Evolutionary conservation across 2,329 filamentous ascomycete genomes (phyloP), one percentile per base, ranked within the genome.

Genomic region (Tothia fuscella): DNA sequence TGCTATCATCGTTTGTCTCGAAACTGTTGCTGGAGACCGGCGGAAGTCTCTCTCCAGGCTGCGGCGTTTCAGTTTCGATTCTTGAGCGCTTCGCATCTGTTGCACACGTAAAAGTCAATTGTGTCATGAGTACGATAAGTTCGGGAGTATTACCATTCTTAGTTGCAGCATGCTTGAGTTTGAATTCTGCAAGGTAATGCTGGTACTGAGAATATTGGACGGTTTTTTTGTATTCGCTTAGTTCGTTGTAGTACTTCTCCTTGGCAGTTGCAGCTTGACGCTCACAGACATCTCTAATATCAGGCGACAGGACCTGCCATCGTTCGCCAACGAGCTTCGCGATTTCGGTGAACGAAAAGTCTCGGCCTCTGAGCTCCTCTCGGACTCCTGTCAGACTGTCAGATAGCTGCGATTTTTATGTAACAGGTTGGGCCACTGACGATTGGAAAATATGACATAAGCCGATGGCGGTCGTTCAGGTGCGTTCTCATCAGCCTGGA

Each of bases 381-480:
- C 84, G 75, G 61, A 86, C 81, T 60, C 82, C 79, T 83, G 49
- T 1, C 25, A n/a, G 32, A 30, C 10, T 2, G 6, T 3, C 26
- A 60, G 21, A 33, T 13, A 17, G 19, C 19, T 9, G 7, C 12
- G 32, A 31, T 25, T 13, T 9, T 6, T 7, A 12, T 20, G 12
- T 19, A 13, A 7, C 10, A 10, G 7, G 22, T 22, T 5, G 26
- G 38, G 6, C 32, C 24, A 68, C 79, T 65, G 60, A 84, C 80
- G 83, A 52, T 89, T 89, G 1, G 84, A 88, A 54, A 91, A 91
- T 13, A 89, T 72, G 10, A 89, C 84, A 61, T 89, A 89, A 38
- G 83, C 84, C 4, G 83, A 89, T 0, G 82, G 81, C 1, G 84
- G 82, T 19, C 83, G 70, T 53, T 88, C 82, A 2, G 84, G 84